phyloP scores from a whole-genome alignment of 768 basidiomycete genomes.

The Tulasnella sp. region DNA sequence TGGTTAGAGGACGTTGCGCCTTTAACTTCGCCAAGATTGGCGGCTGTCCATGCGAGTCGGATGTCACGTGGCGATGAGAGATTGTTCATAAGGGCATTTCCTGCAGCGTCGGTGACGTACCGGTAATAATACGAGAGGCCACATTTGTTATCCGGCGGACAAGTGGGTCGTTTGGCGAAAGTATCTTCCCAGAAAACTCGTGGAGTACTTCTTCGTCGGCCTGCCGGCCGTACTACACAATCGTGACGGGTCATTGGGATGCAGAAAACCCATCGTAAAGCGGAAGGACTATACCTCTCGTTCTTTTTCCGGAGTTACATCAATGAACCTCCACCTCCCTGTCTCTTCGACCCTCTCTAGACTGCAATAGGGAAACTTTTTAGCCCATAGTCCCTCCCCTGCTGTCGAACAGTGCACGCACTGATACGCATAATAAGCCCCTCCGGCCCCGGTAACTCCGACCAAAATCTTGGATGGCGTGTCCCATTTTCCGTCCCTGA shows the following conservation, averaged over 20 bases:
- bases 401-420: background rate
- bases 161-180: constrained; percentile 64
- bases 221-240: constrained; percentile 45
- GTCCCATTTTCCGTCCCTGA: constrained; percentile 18
- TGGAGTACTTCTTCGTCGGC: constrained; percentile 44
- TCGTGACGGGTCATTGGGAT: background rate
- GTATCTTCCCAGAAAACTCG: constrained; percentile 51
- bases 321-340: constrained; percentile 86
- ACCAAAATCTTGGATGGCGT: constrained; percentile 14
- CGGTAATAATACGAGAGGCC: constrained; percentile 59
- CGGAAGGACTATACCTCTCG: constrained; percentile 40
- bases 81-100: background rate
- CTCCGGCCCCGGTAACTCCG: constrained; percentile 11
- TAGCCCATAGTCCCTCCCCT: background rate
- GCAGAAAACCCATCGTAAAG: background rate
- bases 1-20: constrained; percentile 26
- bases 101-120: background rate
- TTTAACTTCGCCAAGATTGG: constrained; percentile 63
- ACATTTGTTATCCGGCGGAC: constrained; percentile 66
- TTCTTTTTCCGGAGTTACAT: constrained; percentile 57
- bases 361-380: constrained; percentile 41
- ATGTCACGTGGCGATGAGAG: too few species aligned
- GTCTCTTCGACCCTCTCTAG: constrained; percentile 83
- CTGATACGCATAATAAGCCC: constrained; percentile 25
- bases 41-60: constrained; percentile 37